phyloP scores from a whole-genome alignment of 129 eudicot species.

The Centrapalus pauciflorus region DNA sequence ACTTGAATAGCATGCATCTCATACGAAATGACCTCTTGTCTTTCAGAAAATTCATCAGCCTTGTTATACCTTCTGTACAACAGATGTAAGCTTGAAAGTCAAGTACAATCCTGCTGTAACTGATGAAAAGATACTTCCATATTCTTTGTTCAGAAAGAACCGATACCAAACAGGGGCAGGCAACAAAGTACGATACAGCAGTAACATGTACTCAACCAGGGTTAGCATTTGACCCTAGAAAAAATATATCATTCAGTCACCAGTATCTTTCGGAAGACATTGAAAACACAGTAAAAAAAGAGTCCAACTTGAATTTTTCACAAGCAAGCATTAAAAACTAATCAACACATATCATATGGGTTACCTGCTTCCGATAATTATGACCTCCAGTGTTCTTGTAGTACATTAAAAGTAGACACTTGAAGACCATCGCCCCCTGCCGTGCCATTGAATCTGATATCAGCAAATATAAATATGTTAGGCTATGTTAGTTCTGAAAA shows the following conservation, averaged over 20 bases:
- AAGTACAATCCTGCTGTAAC: slow-evolving; percentile 66
- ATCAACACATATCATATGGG: not conserved
- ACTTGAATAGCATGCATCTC: not conserved
- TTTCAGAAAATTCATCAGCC: not conserved
- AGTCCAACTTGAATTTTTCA: not conserved
- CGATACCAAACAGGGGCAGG: slow-evolving; percentile 85
- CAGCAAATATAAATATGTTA: not conserved
- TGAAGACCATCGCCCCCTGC: slow-evolving; percentile 42
- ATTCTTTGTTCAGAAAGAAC: slow-evolving; percentile 71
- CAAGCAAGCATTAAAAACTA: not conserved
- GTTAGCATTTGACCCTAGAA: slow-evolving; percentile 77
- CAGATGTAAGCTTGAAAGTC: slow-evolving; percentile 61
- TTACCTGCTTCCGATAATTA: slow-evolving; percentile 50
- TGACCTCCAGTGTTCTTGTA: slow-evolving; percentile 42
- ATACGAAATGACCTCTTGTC: not conserved
- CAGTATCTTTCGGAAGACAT: slow-evolving; percentile 1
- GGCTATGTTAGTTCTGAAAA: not conserved
- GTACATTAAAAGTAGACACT: slow-evolving; percentile 44
- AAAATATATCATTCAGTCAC: not conserved
- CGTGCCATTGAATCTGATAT: slow-evolving; percentile 46
- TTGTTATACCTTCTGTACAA: slow-evolving; percentile 46
- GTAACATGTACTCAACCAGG: slow-evolving; percentile 59
- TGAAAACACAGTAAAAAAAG: too few relatives aligned
- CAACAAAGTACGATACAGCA: slow-evolving; percentile 63
- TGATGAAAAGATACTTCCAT: slow-evolving; percentile 75